phyloP scores from a whole-genome alignment of 192 early-diverging fungal species.

The Piromyces sp. region DNA sequence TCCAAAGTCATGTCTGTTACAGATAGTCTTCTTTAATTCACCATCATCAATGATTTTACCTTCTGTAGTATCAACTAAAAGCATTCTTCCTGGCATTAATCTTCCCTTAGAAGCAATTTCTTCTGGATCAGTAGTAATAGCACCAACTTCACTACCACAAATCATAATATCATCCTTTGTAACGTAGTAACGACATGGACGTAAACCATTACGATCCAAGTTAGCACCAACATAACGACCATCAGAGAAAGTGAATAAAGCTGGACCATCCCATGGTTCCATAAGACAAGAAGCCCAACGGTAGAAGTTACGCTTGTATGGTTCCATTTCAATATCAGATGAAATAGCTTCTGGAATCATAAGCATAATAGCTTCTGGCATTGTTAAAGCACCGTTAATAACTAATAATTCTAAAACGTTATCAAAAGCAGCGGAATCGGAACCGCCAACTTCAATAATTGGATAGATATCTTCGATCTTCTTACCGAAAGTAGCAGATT shows the following conservation, averaged over 20 bases:
- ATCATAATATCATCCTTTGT: slow-evolving; percentile 87
- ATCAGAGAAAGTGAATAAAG: slow-evolving; percentile 92
- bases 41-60: slow-evolving; percentile 80
- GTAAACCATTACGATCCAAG: slow-evolving; percentile 92
- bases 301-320: slow-evolving; percentile 76
- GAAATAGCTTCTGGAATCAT: slow-evolving; percentile 84
- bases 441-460: slow-evolving; percentile 86
- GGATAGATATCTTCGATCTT: slow-evolving; percentile 73
- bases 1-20: slow-evolving; percentile 50
- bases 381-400: slow-evolving; percentile 68
- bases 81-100: slow-evolving; percentile 89
- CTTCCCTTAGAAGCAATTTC: slow-evolving; percentile 68
- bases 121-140: slow-evolving; percentile 63
- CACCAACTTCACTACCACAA: slow-evolving; percentile 92
- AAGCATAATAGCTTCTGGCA: slow-evolving; percentile 95
- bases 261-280: slow-evolving; percentile 98
- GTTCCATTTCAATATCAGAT: slow-evolving; percentile 63
- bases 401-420: slow-evolving; percentile 91
- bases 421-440: slow-evolving; percentile 92
- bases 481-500: slow-evolving; percentile 56
- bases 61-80: slow-evolving; percentile 83
- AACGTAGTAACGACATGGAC: slow-evolving; percentile 95
- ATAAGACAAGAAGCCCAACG: slow-evolving; percentile 93
- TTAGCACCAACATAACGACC: slow-evolving; percentile 94
- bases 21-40: slow-evolving; percentile 65